Evolutionary conservation across 176 grass and related monocot genomes (phyloP), one percentile per base, ranked within the genome.

Genomic region (Avena eriantha): DNA sequence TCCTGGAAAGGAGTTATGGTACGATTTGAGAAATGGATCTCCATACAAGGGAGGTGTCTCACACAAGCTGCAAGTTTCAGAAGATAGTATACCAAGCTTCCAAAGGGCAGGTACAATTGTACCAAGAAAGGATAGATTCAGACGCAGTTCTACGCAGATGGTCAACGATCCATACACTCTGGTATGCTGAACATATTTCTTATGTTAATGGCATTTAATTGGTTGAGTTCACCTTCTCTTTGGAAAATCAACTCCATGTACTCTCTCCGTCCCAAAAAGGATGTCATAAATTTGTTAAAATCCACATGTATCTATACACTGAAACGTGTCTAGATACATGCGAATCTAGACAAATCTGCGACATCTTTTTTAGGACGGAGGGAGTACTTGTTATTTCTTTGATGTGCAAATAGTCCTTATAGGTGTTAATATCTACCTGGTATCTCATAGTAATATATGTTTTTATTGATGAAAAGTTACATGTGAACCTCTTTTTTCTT

Each of bases 121-220:
- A 70, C 96, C 96, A 79, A 93, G 96, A 73, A 98, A 95, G 80
- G 93, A 95, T 85, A 95, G 96, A 80, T 98, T 95, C 88, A 98
- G 96, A 69, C 88, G 96, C 57, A 98, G 96, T 85, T 94, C 96
- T 74, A 92, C 93, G 21, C 96, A 98, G 83, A 98, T 98, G 96
- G 81, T 98, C 67, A 95, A 98, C 16, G 96, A 98, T 83, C 96
- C 96, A 83, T 98, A 95, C 49, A 98, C 96, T 79, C 94, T 98
- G 91, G 96, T 98, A 94, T 57, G 83, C 70, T 48, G 17, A 84
- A 72, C 34, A 36, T 36, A 12, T 47, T 58, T 84, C 9, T 17
- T 73, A n/a, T 21, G 51, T 73, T 17, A 69, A 18, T 36, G 50
- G 0, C 54, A 87, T 64, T 59, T 57, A 76, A 56, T 59, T 29